These are phyloP conservation scores for Claviceps pazoutovae DNA, from an alignment of 2,329 filamentous ascomycete species.

Conservation along the genomic window DNA sequence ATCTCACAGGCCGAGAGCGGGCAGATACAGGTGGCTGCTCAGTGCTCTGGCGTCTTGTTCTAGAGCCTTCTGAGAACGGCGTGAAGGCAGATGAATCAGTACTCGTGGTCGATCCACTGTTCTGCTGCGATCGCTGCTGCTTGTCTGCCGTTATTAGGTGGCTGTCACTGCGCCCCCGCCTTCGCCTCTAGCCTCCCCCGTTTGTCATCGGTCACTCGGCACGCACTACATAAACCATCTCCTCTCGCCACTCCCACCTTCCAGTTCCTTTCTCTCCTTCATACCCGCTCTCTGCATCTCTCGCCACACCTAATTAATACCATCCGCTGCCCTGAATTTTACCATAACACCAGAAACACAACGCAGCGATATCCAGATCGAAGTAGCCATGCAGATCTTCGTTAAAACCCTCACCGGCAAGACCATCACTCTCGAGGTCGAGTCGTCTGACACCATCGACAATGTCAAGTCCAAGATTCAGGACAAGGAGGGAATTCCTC, in stretches of 20 bases:
- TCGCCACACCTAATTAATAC: conserved; percentile 8
- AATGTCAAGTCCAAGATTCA: conserved; percentile 98
- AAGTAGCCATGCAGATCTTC: conserved; percentile 12
- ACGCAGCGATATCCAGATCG: conserved; percentile 5
- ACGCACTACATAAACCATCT: conserved; percentile 18
- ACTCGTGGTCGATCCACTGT: neutral
- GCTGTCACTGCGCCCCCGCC: conserved; percentile 16
- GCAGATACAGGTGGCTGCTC: neutral
- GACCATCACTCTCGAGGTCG: conserved; percentile 49
- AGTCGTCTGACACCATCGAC: conserved; percentile 86
- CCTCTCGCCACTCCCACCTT: conserved; percentile 11
- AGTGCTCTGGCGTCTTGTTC: conserved; percentile 12
- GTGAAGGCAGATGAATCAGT: conserved; percentile 6
- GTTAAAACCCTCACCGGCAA: conserved; percentile 51
- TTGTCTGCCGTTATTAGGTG: conserved; percentile 9
- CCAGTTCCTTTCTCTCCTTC: conserved; percentile 4
- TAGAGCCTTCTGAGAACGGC: conserved; percentile 23
- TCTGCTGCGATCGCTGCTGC: conserved; percentile 1
- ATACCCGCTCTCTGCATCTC: neutral
- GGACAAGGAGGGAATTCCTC: conserved; percentile 84
- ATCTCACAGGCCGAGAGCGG: no score
- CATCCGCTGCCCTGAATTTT: conserved; percentile 6
- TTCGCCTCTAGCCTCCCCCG: conserved; percentile 11
- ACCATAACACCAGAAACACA: neutral
- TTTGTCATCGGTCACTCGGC: conserved; percentile 7